phyloP scores from a whole-genome alignment of 2,329 filamentous ascomycete genomes.

The Diaporthe ilicicola region DNA sequence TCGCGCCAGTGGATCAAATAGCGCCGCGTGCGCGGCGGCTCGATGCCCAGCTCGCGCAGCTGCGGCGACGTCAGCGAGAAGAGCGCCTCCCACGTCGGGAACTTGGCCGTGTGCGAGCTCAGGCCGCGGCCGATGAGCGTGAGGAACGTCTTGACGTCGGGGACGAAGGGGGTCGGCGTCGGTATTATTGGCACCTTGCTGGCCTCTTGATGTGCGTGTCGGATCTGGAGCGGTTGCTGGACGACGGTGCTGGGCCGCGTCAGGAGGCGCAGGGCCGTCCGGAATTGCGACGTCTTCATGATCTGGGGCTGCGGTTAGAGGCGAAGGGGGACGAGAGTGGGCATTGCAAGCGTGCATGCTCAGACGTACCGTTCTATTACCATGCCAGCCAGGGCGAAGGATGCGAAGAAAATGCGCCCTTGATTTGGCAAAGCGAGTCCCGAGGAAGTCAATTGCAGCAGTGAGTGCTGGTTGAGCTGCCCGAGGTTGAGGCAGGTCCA shows the following conservation, averaged over 20 bases:
- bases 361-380: background rate
- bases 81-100: constrained; percentile 88
- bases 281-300: constrained; percentile 38
- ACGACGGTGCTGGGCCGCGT: constrained; percentile 42
- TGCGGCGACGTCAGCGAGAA: constrained; percentile 83
- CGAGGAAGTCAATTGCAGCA: background rate
- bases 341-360: background rate
- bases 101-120: constrained; percentile 82
- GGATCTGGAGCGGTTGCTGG: constrained; percentile 45
- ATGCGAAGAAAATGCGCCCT: background rate
- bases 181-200: constrained; percentile 56
- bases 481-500: background rate
- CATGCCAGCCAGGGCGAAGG: background rate
- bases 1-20: constrained; percentile 92
- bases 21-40: constrained; percentile 81
- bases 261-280: constrained; percentile 39
- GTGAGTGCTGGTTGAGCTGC: background rate
- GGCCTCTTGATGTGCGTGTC: constrained; percentile 54
- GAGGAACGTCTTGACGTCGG: constrained; percentile 86
- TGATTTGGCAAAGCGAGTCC: background rate
- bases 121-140: constrained; percentile 90
- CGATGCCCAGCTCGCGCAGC: constrained; percentile 84
- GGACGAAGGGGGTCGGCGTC: constrained; percentile 82
- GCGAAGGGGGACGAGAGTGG: background rate
- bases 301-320: constrained; percentile 12